Percentiles rank a stretch among this genome's conserved stretches.
These are phyloP conservation scores for Trifolium dubium DNA, from an alignment of 306 rosid species.

Conservation along the genomic window DNA sequence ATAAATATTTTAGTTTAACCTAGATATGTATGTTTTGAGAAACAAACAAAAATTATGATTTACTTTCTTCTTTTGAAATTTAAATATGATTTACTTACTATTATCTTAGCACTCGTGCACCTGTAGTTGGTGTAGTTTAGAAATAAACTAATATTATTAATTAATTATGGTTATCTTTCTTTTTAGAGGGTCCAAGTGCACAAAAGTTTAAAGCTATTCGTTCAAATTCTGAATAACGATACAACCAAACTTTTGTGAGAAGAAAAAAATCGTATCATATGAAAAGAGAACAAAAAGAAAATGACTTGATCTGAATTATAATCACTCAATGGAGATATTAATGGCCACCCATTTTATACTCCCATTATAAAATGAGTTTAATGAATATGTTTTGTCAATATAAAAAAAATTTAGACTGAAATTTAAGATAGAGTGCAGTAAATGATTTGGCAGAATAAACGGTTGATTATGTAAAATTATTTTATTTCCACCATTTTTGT, in stretches of 20 bases:
- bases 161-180: constrained; percentile 34
- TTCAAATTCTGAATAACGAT: constrained; percentile 46
- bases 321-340: constrained; percentile 14
- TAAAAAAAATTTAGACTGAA: too few species aligned
- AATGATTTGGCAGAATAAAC: too few species aligned
- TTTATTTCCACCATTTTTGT: too few species aligned
- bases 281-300: constrained; percentile 32
- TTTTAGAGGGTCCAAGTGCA: constrained; percentile 21
- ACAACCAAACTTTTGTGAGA: constrained; percentile 38
- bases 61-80: not conserved
- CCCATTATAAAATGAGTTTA: too few species aligned
- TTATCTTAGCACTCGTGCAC: constrained; percentile 49
- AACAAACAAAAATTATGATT: not conserved
- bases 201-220: constrained; percentile 37
- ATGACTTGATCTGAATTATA: constrained; percentile 38
- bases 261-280: not conserved
- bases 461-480: too few species aligned
- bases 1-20: constrained; percentile 38
- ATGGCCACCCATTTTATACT: constrained; percentile 34
- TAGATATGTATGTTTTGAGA: constrained; percentile 12
- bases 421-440: too few species aligned
- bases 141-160: constrained; percentile 22
- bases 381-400: too few species aligned
- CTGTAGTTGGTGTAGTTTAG: constrained; percentile 28
- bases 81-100: not conserved